A percentile compares a stretch with the other conserved stretches of the same genome.
These are phyloP conservation scores for Mycena metata DNA, from an alignment of 768 basidiomycete genomes.

Conservation along the genomic window DNA sequence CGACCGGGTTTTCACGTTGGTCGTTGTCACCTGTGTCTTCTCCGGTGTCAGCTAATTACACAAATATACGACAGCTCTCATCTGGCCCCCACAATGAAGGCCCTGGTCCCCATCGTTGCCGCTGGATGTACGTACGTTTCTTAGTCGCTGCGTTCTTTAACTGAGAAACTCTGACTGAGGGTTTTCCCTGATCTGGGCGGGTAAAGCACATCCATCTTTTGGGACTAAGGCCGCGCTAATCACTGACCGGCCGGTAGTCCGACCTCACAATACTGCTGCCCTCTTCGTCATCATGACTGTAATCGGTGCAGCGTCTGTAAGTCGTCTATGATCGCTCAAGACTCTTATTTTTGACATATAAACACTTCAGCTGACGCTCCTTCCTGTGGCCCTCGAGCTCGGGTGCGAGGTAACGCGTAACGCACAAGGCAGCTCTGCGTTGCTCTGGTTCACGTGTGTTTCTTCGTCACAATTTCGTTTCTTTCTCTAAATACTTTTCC, in stretches of 20 bases:
- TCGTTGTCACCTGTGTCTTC: not conserved
- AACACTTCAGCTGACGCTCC: slow-evolving; percentile 63
- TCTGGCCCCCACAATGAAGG: slow-evolving; percentile 69
- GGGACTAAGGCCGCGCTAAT: not conserved
- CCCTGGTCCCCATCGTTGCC: slow-evolving; percentile 72
- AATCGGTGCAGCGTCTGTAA: slow-evolving; percentile 68
- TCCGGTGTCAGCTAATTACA: not conserved
- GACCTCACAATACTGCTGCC: slow-evolving; percentile 68
- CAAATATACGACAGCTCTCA: slow-evolving; percentile 51
- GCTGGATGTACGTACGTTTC: slow-evolving; percentile 69
- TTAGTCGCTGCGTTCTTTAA: not conserved
- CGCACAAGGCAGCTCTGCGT: slow-evolving; percentile 79
- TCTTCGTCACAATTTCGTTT: not conserved
- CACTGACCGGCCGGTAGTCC: slow-evolving; percentile 57
- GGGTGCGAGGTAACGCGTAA: slow-evolving; percentile 85
- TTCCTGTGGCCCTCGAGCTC: slow-evolving; percentile 85
- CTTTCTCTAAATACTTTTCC: not conserved
- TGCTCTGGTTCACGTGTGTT: slow-evolving; percentile 81
- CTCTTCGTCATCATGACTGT: slow-evolving; percentile 77
- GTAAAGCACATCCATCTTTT: not conserved
- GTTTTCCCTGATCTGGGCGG: slow-evolving; percentile 26
- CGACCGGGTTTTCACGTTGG: slow-evolving; percentile 78
- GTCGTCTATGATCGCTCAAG: not conserved
- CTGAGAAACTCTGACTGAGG: not conserved
- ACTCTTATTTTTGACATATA: not conserved